phyloP scores from a whole-genome alignment of 2,329 filamentous ascomycete genomes.

The Penicillium sp. region DNA sequence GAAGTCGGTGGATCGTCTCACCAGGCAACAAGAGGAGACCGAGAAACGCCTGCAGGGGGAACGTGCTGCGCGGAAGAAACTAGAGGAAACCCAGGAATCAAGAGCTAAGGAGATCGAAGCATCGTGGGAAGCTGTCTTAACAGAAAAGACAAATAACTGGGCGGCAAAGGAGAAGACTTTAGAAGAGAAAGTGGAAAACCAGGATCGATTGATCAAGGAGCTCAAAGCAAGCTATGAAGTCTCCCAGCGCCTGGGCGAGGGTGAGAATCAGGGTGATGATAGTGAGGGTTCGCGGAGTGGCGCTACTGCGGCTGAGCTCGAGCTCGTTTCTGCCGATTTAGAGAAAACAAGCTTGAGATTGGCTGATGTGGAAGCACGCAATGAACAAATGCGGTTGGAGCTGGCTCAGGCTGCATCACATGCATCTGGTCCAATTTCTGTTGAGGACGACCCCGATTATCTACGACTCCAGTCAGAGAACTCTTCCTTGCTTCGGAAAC shows the following conservation, averaged over 20 bases:
- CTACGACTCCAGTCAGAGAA: slow-evolving; percentile 90
- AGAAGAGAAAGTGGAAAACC: slow-evolving; percentile 91
- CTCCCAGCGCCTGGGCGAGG: slow-evolving; percentile 75
- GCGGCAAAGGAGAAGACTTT: slow-evolving; percentile 84
- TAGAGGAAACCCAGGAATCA: slow-evolving; percentile 74
- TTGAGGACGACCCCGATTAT: slow-evolving; percentile 88
- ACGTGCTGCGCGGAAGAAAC: slow-evolving; percentile 66
- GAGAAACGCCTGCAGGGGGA: slow-evolving; percentile 80
- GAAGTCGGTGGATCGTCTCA: slow-evolving; percentile 71
- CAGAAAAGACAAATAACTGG: slow-evolving; percentile 97
- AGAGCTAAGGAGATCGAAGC: slow-evolving; percentile 86
- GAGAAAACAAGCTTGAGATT: slow-evolving; percentile 84
- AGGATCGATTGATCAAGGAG: slow-evolving; percentile 88
- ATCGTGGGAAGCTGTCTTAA: slow-evolving; percentile 84
- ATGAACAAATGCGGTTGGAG: slow-evolving; percentile 88
- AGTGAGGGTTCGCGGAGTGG: slow-evolving; percentile 64
- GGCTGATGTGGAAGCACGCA: slow-evolving; percentile 87
- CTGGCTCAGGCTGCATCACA: slow-evolving; percentile 84
- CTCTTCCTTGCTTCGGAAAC: slow-evolving; percentile 81
- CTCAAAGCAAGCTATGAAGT: slow-evolving; percentile 98
- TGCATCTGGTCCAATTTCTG: slow-evolving; percentile 55
- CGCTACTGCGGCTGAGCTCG: slow-evolving; percentile 84
- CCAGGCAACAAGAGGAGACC: slow-evolving; percentile 76
- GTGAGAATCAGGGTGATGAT: slow-evolving; percentile 65
- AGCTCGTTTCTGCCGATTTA: slow-evolving; percentile 87